Evolutionary conservation across 768 basidiomycete genomes (phyloP), one percentile per base, ranked within the genome.

Genomic region (Collybia nuda): DNA sequence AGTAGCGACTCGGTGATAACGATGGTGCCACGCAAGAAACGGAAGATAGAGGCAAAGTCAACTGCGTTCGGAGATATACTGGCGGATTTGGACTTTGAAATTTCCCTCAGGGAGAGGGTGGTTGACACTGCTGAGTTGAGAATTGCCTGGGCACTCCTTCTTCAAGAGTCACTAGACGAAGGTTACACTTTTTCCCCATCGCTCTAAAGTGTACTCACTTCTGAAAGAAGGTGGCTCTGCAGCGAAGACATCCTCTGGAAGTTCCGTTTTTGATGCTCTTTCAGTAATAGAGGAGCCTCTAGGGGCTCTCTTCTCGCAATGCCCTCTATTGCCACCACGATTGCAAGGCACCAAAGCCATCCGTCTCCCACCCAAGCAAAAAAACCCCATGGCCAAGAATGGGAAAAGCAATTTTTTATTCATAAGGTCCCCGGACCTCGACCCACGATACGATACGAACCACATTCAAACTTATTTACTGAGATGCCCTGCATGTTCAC

Each of bases 11-110:
- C 32, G 12, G 9, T 11, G 3, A 4, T 32, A 5, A 5, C 9
- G 32, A 62, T 64, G 58, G 41, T 52, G 28, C 15, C 44, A 18
- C 52, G 48, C 26, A 63, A 63, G 40, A 54, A 40, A 49, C 50
- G 54, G 50, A 61, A 42, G 45, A n/a, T 18, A 8, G 50, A 46
- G 14, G 17, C 37, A 46, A 44, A 24, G 3, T 36, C 21, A 21
- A 37, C 52, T 7, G 54, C 47, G 43, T 42, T 56, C 38, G 48
- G 19, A 40, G 67, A 70, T 26, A 50, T 71, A 21, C 53, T 56
- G 24, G 58, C 62, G 3, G 76, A 80, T 54, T 61, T 82, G 42
- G 70, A 77, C 56, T 59, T 77, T 2, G 80, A 81, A 56, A 77
- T 82, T 36, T 65, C 67, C 5, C 47, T 80, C 17, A 69, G 74